Conservation (phyloP, 2,329 filamentous ascomycete species). For the Dothistroma pini region DNA sequence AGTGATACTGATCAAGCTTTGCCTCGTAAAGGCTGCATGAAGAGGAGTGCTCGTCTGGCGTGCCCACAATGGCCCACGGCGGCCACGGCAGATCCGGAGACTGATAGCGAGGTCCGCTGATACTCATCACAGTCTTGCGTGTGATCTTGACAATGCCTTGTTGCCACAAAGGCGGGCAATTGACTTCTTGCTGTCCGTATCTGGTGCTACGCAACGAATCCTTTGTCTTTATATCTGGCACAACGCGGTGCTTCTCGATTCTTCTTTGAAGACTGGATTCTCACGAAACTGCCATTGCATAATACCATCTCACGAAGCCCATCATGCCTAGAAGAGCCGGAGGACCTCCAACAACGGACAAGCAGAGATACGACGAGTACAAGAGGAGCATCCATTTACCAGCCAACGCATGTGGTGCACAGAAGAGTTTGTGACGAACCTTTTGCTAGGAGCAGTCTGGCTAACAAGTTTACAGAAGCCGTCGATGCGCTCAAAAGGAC, state of each 20-base stretch:
- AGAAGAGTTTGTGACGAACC: neutral
- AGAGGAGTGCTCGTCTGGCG: too few relatives aligned
- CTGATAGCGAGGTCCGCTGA: too few relatives aligned
- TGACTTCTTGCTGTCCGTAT: neutral
- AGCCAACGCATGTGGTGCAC: neutral
- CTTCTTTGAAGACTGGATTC: neutral
- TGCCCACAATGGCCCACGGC: too few relatives aligned
- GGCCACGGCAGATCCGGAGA: too few relatives aligned
- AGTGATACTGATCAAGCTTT: too few relatives aligned
- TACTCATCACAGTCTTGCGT: too few relatives aligned
- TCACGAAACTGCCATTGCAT: neutral
- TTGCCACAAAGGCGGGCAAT: neutral
- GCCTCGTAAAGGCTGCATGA: too few relatives aligned
- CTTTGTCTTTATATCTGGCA: neutral
- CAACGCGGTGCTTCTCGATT: neutral
- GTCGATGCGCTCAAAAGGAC: neutral
- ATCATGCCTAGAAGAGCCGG: neutral
- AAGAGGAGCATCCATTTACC: neutral
- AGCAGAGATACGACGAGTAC: neutral
- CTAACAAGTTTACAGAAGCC: neutral
- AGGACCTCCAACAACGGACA: neutral
- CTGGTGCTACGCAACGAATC: neutral
- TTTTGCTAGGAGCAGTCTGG: neutral
- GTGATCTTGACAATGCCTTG: neutral
- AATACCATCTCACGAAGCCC: neutral